Percentiles rank a stretch among this genome's conserved stretches.
phyloP scores from a whole-genome alignment of 495 filamentous ascomycete species.

The Penicillium longicatenatum region DNA sequence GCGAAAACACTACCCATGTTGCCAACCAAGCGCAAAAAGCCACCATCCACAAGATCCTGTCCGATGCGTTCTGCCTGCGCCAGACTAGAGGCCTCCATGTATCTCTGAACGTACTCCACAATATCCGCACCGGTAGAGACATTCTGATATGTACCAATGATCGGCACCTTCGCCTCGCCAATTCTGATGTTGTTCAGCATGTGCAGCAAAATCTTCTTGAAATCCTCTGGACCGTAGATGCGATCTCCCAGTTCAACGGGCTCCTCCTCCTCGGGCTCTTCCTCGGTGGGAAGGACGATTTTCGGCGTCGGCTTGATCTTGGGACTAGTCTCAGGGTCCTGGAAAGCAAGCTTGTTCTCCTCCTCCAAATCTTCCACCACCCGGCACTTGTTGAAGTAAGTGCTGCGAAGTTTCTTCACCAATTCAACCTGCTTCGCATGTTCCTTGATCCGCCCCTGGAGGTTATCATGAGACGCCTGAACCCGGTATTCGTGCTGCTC shows the following conservation, averaged over 20 bases:
- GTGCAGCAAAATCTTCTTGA: slow-evolving; percentile 86
- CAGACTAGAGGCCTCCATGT: slow-evolving; percentile 80
- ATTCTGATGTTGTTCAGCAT: slow-evolving; percentile 86
- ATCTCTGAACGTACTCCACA: slow-evolving; percentile 87
- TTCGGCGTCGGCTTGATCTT: slow-evolving; percentile 55
- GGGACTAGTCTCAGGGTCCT: slow-evolving; percentile 70
- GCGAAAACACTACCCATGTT: slow-evolving; percentile 95
- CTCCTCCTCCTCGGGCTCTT: slow-evolving; percentile 72
- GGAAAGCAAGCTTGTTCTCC: slow-evolving; percentile 97
- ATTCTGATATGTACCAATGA: slow-evolving; percentile 92
- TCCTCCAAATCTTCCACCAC: slow-evolving; percentile 95
- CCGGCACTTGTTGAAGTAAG: slow-evolving; percentile 98
- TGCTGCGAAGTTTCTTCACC: slow-evolving; percentile 88
- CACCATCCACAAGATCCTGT: slow-evolving; percentile 84
- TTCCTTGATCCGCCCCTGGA: slow-evolving; percentile 84
- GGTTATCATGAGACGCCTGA: slow-evolving; percentile 89
- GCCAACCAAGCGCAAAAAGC: slow-evolving; percentile 87
- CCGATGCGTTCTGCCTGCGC: slow-evolving; percentile 91
- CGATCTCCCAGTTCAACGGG: slow-evolving; percentile 89
- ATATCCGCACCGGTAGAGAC: slow-evolving; percentile 89
- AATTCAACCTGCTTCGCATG: slow-evolving; percentile 89
- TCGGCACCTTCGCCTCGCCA: slow-evolving; percentile 90
- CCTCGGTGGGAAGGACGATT: slow-evolving; percentile 59
- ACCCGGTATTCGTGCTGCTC: slow-evolving; percentile 90
- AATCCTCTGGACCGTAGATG: slow-evolving; percentile 75